Conservation (phyloP, 2,329 filamentous ascomycete species). For the Exophiala bonariae region DNA sequence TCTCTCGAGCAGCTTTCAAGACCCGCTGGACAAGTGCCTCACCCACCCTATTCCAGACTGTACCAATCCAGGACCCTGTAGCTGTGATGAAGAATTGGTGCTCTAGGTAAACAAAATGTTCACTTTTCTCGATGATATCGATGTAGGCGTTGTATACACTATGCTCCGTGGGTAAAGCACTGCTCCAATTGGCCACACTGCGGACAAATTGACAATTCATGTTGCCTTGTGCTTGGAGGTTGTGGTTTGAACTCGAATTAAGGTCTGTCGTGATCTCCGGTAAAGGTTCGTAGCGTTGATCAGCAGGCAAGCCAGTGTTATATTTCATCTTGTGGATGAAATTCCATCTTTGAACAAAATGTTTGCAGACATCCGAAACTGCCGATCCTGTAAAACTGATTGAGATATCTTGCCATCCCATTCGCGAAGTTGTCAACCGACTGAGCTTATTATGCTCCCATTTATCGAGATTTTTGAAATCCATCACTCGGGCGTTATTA, state of each 20-base stretch:
- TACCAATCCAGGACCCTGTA: conserved; percentile 66
- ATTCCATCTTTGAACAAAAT: conserved; percentile 88
- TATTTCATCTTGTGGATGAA: conserved; percentile 87
- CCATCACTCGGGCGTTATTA: conserved; percentile 82
- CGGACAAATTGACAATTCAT: conserved; percentile 39
- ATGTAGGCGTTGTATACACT: conserved; percentile 86
- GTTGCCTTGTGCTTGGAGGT: conserved; percentile 65
- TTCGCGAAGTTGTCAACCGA: conserved; percentile 72
- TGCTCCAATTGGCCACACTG: conserved; percentile 57
- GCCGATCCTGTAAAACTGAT: conserved; percentile 74
- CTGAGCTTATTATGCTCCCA: conserved; percentile 87
- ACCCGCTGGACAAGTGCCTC: conserved; percentile 76
- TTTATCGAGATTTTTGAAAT: conserved; percentile 73
- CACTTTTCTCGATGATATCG: conserved; percentile 64
- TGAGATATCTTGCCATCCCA: conserved; percentile 92
- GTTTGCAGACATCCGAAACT: conserved; percentile 69
- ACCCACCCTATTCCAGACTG: conserved; percentile 75
- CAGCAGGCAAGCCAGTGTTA: conserved; percentile 51
- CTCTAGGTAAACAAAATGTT: conserved; percentile 77
- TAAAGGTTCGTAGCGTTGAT: conserved; percentile 6
- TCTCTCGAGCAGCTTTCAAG: conserved; percentile 64
- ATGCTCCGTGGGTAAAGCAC: conserved; percentile 63
- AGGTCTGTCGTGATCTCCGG: neutral
- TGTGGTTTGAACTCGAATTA: conserved; percentile 37
- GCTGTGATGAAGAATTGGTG: conserved; percentile 90